Evolutionary conservation across 1,284 basidiomycete species (phyloP), one percentile per base, ranked within the genome.

Genomic region (Malassezia caprae): DNA sequence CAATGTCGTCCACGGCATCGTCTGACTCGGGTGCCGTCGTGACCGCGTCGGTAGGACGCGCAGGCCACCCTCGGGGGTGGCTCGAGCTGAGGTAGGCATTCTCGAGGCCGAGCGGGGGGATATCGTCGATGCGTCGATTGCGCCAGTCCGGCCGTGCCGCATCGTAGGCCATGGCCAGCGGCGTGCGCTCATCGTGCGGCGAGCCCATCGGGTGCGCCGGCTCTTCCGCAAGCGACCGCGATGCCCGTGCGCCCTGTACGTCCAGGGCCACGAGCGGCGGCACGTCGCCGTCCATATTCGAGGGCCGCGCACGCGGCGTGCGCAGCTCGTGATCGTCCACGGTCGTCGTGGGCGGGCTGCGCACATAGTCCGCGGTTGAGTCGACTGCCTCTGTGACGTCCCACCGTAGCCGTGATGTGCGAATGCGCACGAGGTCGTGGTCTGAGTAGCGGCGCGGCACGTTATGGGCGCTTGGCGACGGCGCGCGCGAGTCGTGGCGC

Each of bases 1-100:
- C 49, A 17, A 59, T 42, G n/a, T 50, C 51, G 12, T 63, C 60
- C n/a, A 56, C 56, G 1, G 41, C 37, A 6, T 57, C 56, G 28
- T 57, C 60, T 0, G 50, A 56, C 13, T 60, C 48, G 27, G 10
- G 3, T 8, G 11, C 19, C 17, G 11, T 7, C 11, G 10, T 8
- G 17, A 4, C 37, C 17, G 19, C 4, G 6, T 39, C 37, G 2
- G 32, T 15, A 11, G 11, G 11, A 8, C 32, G 32, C 5, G 32
- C 2, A 13, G 32, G 8, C 32, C 32, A 34, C 15, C 8, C 8
- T 4, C 32, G 32, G 15, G 32, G 32, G 8, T 10, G 15, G 32
- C 8, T n/a, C 5, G 32, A n/a, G n/a, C 32, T 11, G 4, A 32
- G 12, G 23, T 37, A 26, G 8, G 24, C 10, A 24, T n/a, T 31